phyloP scores from a whole-genome alignment of 306 rosid species.

The Elaeagnus macrophylla region DNA sequence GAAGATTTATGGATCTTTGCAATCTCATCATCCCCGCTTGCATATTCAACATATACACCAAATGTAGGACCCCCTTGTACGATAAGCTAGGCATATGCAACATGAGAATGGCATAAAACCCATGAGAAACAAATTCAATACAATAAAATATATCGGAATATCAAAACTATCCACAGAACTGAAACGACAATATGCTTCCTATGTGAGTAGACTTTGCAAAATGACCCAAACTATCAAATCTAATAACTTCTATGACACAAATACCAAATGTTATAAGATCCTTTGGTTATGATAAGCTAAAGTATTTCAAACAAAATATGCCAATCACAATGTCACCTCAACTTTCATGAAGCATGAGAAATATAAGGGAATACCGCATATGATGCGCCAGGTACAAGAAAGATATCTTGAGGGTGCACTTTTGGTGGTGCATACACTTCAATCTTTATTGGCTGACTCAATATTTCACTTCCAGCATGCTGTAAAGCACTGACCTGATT shows the following conservation, averaged over 20 bases:
- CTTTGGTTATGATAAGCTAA: background rate
- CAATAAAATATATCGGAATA: background rate
- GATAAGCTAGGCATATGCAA: slow-evolving; percentile 45
- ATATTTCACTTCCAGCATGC: slow-evolving; percentile 56
- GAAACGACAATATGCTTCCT: background rate
- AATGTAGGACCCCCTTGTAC: slow-evolving; percentile 83
- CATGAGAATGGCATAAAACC: background rate
- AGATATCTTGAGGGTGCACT: slow-evolving; percentile 55
- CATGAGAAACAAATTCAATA: background rate
- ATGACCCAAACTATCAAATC: background rate
- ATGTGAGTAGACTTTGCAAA: background rate
- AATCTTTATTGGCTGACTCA: slow-evolving; percentile 62
- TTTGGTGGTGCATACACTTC: slow-evolving; percentile 86
- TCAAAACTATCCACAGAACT: background rate
- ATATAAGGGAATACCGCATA: slow-evolving; percentile 50
- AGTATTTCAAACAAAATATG: background rate
- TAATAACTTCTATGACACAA: background rate
- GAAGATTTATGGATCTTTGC: slow-evolving; percentile 59
- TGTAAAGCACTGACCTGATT: slow-evolving; percentile 64
- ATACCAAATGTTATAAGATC: background rate
- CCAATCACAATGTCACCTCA: slow-evolving; percentile 16
- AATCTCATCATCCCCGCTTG: slow-evolving; percentile 48
- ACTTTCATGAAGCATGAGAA: slow-evolving; percentile 3
- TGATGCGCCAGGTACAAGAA: slow-evolving; percentile 81
- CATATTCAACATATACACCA: slow-evolving; percentile 59